Evolutionary conservation across 148 eudicot genomes (phyloP).

Genomic region (Vaccinium darrowii): DNA sequence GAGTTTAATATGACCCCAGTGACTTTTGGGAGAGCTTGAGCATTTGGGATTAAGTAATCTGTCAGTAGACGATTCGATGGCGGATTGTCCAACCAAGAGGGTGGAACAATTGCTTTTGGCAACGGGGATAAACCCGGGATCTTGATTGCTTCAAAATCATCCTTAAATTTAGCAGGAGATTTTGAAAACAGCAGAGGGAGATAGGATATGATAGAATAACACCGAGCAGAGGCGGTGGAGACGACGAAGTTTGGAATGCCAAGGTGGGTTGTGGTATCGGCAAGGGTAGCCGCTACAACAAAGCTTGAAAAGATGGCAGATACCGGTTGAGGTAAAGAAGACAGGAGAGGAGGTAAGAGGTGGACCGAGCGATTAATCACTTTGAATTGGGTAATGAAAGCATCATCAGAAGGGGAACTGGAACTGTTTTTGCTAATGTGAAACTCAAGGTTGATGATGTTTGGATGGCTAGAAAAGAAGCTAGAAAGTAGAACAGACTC

Average conservation of each 20-base stretch:
- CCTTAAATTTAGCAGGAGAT: not conserved
- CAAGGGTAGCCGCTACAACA: slow-evolving; percentile 27
- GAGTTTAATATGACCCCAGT: slow-evolving; percentile 28
- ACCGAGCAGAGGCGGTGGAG: slow-evolving; percentile 33
- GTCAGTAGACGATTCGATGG: slow-evolving; percentile 20
- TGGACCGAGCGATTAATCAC: slow-evolving; percentile 31
- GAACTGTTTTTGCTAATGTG: not conserved
- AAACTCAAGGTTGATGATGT: slow-evolving; percentile 18
- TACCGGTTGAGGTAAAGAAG: slow-evolving; percentile 21
- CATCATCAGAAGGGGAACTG: slow-evolving; percentile 19
- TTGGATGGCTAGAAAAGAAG: slow-evolving; percentile 31
- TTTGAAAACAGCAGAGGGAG: slow-evolving; percentile 12
- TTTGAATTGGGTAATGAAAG: slow-evolving; percentile 31
- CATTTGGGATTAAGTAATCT: slow-evolving; percentile 15
- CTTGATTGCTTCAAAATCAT: slow-evolving; percentile 12
- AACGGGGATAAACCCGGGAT: slow-evolving; percentile 27
- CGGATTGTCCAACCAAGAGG: slow-evolving; percentile 23
- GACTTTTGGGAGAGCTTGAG: slow-evolving; percentile 16
- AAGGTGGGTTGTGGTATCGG: not conserved
- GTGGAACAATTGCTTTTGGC: slow-evolving; percentile 24
- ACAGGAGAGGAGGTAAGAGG: slow-evolving; percentile 27
- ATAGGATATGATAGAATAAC: slow-evolving; percentile 23
- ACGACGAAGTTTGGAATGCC: slow-evolving; percentile 24
- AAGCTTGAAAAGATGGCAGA: slow-evolving; percentile 34
- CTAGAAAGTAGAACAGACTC: slow-evolving; percentile 25